Base-by-base conservation (phyloP, 176 grass and related monocot genomes). In the Raddia guianensis region DNA sequence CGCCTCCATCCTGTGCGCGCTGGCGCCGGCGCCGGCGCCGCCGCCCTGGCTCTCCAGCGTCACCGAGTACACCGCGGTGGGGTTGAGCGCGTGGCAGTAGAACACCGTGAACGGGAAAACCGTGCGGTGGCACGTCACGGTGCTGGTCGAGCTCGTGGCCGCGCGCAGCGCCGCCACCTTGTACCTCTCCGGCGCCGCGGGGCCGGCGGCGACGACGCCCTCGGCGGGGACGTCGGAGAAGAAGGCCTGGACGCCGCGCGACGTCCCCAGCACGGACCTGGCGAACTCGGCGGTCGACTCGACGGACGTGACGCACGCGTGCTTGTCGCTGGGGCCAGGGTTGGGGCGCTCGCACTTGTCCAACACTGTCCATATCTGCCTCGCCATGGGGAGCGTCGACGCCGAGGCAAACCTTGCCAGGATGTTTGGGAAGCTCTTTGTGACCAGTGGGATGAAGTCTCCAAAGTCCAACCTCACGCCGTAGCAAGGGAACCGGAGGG, bases 251-350 rank as follows among this genome's bases (percentile, higher is more conserved):
- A 89, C 35, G 3, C 66, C 15, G 2, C 9, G 13, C 27, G 27
- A 27, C 2, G 87, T 85, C 14, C 66, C 49, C 3, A 85, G 72
- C 7, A 51, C 45, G 7, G 65, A 56, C 5, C 1, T 0, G 9
- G 43, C 5, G 10, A 89, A 59, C 18, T 80, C 81, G 13, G 44
- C 46, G 40, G 83, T 70, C 12, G 81, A 63, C 75, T 84, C 82
- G 8, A 89, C 37, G 12, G 82, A 81, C n/a, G 64, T 71, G 35
- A 56, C 64, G 60, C 87, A 84, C n/a, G n/a, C n/a, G n/a, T n/a
- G n/a, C n/a, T n/a, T n/a, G n/a, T n/a, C n/a, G n/a, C n/a, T n/a
- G n/a, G n/a, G n/a, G n/a, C n/a, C n/a, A n/a, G n/a, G n/a, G n/a
- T n/a, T n/a, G n/a, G n/a, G n/a, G n/a, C n/a, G n/a, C n/a, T n/a